Evolutionary conservation across 164 flowering plant species (phyloP).

Genomic region (Magnolia sinica): DNA sequence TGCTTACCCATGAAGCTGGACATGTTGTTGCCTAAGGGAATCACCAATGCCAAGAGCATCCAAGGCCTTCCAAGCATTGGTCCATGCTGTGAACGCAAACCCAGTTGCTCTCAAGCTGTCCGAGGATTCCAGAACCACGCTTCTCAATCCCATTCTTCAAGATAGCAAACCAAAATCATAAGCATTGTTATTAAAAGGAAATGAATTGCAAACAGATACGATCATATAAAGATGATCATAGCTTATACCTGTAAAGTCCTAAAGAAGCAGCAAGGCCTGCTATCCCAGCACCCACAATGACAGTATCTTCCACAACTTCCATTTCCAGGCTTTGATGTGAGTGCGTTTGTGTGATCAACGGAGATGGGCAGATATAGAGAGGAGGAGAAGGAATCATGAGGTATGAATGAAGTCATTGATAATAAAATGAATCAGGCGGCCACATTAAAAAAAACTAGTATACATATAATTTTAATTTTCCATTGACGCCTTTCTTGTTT

Average conservation of each 20-base stretch:
- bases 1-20: conserved; percentile 33
- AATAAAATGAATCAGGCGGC: too few species aligned
- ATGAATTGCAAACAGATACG: too few species aligned
- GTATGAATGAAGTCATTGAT: too few species aligned
- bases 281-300: conserved; percentile 35
- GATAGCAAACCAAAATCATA: too few species aligned
- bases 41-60: conserved; percentile 63
- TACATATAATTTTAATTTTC: too few species aligned
- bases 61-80: conserved; percentile 71
- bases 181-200: too few species aligned
- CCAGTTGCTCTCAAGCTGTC: conserved; percentile 47
- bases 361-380: too few species aligned
- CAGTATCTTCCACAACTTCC: conserved; percentile 25
- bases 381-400: too few species aligned
- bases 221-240: too few species aligned
- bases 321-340: not conserved
- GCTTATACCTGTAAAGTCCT: conserved; percentile 32
- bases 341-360: too few species aligned
- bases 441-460: too few species aligned
- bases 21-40: conserved; percentile 38
- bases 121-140: conserved; percentile 64
- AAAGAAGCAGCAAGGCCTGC: conserved; percentile 33
- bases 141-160: conserved; percentile 32
- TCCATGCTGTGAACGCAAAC: conserved; percentile 44
- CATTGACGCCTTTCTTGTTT: too few species aligned